Percentiles rank a stretch among this genome's conserved stretches.
These are phyloP conservation scores for Datura wrightii DNA, from an alignment of 257 asterid species.

Conservation along the genomic window DNA sequence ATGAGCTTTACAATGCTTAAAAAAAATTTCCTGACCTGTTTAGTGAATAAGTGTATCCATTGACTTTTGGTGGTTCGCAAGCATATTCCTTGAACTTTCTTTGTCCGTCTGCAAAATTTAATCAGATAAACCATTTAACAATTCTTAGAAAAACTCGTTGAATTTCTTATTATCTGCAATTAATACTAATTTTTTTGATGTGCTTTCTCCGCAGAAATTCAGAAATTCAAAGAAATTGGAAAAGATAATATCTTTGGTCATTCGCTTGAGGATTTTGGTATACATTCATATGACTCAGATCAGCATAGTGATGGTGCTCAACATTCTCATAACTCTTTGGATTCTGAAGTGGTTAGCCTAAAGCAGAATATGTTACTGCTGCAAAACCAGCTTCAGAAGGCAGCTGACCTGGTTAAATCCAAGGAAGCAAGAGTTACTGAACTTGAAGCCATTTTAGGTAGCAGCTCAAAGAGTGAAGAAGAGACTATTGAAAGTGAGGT, in stretches of 20 bases:
- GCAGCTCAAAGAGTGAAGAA: slow-evolving; percentile 36
- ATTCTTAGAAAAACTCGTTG: neutral
- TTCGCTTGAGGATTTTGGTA: slow-evolving; percentile 24
- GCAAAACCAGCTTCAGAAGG: slow-evolving; percentile 44
- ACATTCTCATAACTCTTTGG: slow-evolving; percentile 39
- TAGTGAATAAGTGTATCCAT: neutral
- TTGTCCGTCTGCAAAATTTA: neutral
- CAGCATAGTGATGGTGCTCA: slow-evolving; percentile 34
- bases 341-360: slow-evolving; percentile 43
- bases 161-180: neutral
- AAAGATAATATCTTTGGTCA: slow-evolving; percentile 38
- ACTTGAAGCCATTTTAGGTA: slow-evolving; percentile 40
- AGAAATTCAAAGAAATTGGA: slow-evolving; percentile 61
- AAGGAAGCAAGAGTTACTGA: slow-evolving; percentile 43
- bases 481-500: slow-evolving; percentile 45
- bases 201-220: slow-evolving; percentile 59
- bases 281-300: slow-evolving; percentile 41
- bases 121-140: neutral
- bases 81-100: neutral
- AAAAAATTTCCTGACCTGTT: neutral
- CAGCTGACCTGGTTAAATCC: slow-evolving; percentile 31
- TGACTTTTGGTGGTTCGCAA: slow-evolving; percentile 13
- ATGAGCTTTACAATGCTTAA: slow-evolving; percentile 15
- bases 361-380: slow-evolving; percentile 32
- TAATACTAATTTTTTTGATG: slow-evolving; percentile 27